Evolutionary conservation across 345 rosid species (phyloP).

Genomic region (Anacardium occidentale): DNA sequence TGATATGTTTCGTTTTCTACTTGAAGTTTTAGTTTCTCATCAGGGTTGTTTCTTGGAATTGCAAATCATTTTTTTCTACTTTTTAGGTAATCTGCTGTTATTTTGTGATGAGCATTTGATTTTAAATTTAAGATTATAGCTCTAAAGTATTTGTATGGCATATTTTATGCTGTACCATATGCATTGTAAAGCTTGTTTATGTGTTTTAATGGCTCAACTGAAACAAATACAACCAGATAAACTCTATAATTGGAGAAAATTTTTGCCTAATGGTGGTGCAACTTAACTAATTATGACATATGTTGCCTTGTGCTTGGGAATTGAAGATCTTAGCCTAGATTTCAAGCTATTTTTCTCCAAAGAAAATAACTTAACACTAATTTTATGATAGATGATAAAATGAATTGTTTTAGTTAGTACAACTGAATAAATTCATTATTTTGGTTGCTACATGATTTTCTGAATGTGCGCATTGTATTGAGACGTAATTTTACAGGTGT

Average conservation of each 20-base stretch:
- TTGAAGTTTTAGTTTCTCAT: background rate
- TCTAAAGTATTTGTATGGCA: background rate
- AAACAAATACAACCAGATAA: background rate
- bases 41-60: background rate
- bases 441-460: background rate
- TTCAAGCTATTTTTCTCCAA: background rate
- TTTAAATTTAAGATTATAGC: background rate
- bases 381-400: background rate
- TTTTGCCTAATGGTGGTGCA: background rate
- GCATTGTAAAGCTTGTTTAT: constrained; percentile 4
- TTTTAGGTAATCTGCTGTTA: background rate
- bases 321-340: background rate
- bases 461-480: background rate
- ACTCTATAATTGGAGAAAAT: background rate
- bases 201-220: background rate
- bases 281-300: background rate
- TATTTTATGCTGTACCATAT: background rate
- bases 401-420: background rate
- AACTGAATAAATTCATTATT: background rate
- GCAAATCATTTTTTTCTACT: background rate
- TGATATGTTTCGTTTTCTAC: background rate
- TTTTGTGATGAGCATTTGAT: background rate
- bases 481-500: background rate
- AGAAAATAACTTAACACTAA: background rate
- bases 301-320: background rate